A percentile compares a stretch with the other conserved stretches of the same genome.
Evolutionary conservation across 1,139 yeast species (phyloP).

Genomic region (Zygotorulaspora mrakii): DNA sequence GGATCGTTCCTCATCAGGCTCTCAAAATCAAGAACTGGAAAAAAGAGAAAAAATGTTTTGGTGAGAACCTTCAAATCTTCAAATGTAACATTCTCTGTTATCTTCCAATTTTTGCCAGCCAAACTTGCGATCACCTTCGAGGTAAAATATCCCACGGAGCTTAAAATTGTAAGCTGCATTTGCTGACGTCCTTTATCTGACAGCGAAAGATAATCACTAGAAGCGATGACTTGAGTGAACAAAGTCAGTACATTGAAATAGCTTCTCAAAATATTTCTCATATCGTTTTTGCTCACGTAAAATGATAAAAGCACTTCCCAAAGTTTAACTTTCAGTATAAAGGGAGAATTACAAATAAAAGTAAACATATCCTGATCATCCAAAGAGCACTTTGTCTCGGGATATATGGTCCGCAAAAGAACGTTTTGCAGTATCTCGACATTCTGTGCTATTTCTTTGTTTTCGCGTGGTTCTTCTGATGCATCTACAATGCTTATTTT

Average conservation of each 20-base stretch:
- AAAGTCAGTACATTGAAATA: constrained; percentile 49
- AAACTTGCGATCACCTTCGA: constrained; percentile 17
- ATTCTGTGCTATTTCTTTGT: constrained; percentile 41
- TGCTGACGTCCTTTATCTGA: constrained; percentile 30
- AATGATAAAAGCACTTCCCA: constrained; percentile 73
- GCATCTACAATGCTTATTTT: constrained; percentile 35
- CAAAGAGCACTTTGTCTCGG: constrained; percentile 17
- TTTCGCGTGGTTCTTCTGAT: constrained; percentile 35
- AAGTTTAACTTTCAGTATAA: constrained; percentile 62
- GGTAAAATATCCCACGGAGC: constrained; percentile 42
- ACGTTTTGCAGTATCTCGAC: constrained; percentile 55
- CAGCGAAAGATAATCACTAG: constrained; percentile 25
- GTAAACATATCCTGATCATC: constrained; percentile 51
- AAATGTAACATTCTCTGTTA: constrained; percentile 8
- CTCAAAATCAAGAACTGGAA: constrained; percentile 42
- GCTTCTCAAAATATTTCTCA: constrained; percentile 48
- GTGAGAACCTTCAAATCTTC: constrained; percentile 36
- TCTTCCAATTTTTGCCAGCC: constrained; percentile 12
- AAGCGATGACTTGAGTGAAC: constrained; percentile 41
- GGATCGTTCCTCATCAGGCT: constrained; percentile 32
- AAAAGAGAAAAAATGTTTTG: constrained; percentile 40
- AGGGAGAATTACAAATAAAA: constrained; percentile 60
- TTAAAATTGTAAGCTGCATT: constrained; percentile 42
- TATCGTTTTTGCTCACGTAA: constrained; percentile 46
- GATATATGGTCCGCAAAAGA: constrained; percentile 31